Evolutionary conservation across 2,329 filamentous ascomycete species (phyloP), one percentile per base, ranked within the genome.

Genomic region (Penicillium verrucosum): DNA sequence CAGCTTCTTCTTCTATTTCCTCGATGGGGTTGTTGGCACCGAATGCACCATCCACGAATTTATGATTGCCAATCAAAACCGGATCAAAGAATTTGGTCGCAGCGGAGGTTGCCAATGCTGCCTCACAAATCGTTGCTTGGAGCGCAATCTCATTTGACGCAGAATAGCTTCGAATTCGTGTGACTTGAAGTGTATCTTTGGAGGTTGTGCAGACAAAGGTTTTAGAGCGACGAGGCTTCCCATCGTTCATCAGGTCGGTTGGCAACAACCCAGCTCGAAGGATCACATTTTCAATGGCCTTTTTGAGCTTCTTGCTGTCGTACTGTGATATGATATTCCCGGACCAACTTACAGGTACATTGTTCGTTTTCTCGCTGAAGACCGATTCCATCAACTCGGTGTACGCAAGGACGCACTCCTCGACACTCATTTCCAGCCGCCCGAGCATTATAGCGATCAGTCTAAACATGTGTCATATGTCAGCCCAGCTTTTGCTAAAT

Each of bases 61-160:
- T 48, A 0, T 51, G 54, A 18, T 58, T 51, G 1, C 58, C 64
- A 5, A 70, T 54, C 5, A 18, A 38, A 0, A 63, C 54, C 0
- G 59, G 11, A 2, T 65, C 59, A 48, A 71, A 70, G 7, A 50
- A 69, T 1, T 42, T 42, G 1, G 80, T 80, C 0, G 80, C 80
- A 3, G 81, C 81, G 1, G 77, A 80, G 0, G 81, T 82, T 2
- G 81, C 81, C 8, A 80, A 68, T 0, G 78, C 80, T 1, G 81
- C 80, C 65, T 81, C 68, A 75, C 80, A 83, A 40, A 83, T 81
- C 1, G 75, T 63, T 0, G 51, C 53, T 3, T 42, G 14, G 1
- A 48, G 7, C 1, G 29, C 5, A 11, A 34, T 21, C 18, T 65
- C 58, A 29, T 64, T 51, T 0, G 47, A 3, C 0, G 51, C 50